Evolutionary conservation across 2,329 filamentous ascomycete species (phyloP), one percentile per base, ranked within the genome.

Genomic region (Amauroascus verrucosus): DNA sequence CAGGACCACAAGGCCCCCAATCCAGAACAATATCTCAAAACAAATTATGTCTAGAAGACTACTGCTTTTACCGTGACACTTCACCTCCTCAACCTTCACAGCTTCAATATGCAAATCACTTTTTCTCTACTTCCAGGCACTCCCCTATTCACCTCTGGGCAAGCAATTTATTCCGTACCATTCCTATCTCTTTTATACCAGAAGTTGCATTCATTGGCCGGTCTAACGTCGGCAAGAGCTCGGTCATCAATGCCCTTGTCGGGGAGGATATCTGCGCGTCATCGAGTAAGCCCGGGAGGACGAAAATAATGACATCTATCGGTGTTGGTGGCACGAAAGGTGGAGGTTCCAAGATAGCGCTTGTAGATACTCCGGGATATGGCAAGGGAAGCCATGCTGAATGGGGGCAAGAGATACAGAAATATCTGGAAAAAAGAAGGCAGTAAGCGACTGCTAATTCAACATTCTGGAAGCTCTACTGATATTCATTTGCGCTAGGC

Each of bases 351-450:
- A 75, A 71, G 58, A 62, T 85, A 26, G 75, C 82, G 0, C 73
- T 88, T 32, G 72, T 87, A 18, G 84, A 88, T 65, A 84, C 84
- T 77, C 84, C 84, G 1, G 84, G 84, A 0, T 87, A 87, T 62
- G 84, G 84, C 3, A 75, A 79, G 54, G 82, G 77, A 1, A 81
- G 79, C 61, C 68, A 76, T 32, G 65, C 72, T 7, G 77, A 80
- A 60, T 86, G 83, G 82, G 84, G 84, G 0, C 63, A 67, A 22
- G 80, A 86, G 65, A 83, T 85, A 56, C 73, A 85, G 71, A 85
- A 85, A 64, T 86, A 85, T 67, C 65, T 88, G 30, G 71, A 74
- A 58, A 72, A 73, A 41, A 73, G 84, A 57, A 81, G 77, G 61
- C 80, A 86, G 70, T 78, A 61, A 64, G 71, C 65, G 59, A 26